Conservation (phyloP, 148 eudicot genomes). For the Chenopodium berlandieri region DNA sequence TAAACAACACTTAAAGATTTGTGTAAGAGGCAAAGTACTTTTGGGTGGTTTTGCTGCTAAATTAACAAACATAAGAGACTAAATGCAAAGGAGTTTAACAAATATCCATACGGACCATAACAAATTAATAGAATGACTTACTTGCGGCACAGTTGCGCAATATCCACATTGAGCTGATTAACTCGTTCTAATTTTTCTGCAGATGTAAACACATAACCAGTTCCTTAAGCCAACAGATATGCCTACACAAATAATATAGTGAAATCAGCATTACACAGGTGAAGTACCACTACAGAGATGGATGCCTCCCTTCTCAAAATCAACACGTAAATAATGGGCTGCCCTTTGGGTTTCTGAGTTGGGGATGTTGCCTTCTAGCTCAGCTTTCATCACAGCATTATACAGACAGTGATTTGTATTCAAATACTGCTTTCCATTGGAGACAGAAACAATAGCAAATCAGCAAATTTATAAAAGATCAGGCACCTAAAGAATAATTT, state of each 20-base stretch:
- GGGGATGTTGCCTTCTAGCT: conserved; percentile 47
- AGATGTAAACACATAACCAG: conserved; percentile 13
- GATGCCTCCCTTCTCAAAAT: conserved; percentile 98
- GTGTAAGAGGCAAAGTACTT: not conserved
- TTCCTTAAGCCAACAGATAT: conserved; percentile 6
- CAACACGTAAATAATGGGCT: conserved; percentile 69
- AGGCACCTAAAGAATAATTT: conserved; percentile 5
- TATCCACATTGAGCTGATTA: conserved; percentile 64
- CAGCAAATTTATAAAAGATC: conserved; percentile 9
- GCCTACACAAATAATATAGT: conserved; percentile 3
- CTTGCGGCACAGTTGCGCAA: conserved; percentile 62
- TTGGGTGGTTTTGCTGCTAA: not conserved
- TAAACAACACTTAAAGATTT: not conserved
- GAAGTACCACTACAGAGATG: conserved; percentile 74
- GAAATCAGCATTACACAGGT: conserved; percentile 15
- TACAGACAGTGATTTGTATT: conserved; percentile 77
- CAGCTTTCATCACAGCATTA: conserved; percentile 77
- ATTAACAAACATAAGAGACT: not conserved
- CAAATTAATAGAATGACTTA: conserved; percentile 39
- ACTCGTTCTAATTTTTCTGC: conserved; percentile 76
- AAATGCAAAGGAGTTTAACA: conserved; percentile 1
- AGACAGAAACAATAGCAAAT: not conserved
- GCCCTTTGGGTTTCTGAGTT: conserved; percentile 69
- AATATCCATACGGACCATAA: not conserved
- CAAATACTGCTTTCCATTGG: conserved; percentile 47